Conservation (phyloP, 768 basidiomycete species). For the Sporobolomyces pararoseus region DNA sequence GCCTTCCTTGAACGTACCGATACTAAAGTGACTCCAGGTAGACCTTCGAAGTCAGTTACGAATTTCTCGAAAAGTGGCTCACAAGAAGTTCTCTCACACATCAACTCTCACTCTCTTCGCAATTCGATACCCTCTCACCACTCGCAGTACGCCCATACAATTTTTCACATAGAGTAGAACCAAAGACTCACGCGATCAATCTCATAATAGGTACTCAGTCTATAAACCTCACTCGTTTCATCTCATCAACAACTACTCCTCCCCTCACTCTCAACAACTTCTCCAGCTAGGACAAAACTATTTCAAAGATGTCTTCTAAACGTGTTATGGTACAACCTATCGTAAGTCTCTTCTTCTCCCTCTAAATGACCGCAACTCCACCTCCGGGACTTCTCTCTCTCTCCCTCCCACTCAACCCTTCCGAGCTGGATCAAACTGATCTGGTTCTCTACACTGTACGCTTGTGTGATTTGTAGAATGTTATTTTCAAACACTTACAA, state of each 20-base stretch:
- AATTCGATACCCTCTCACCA: no score
- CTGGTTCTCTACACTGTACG: background rate
- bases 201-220: background rate
- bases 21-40: no score
- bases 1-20: no score
- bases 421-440: background rate
- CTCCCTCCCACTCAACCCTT: background rate
- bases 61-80: no score
- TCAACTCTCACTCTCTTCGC: no score
- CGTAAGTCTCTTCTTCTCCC: constrained; percentile 70
- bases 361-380: no score
- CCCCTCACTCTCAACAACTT: background rate
- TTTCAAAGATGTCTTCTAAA: constrained; percentile 47
- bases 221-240: no score
- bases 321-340: constrained; percentile 99
- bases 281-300: background rate
- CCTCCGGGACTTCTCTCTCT: background rate
- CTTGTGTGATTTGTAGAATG: constrained; percentile 60
- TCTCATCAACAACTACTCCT: background rate
- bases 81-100: no score
- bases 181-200: no score
- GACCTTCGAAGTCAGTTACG: no score
- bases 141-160: no score
- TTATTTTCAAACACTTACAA: constrained; percentile 96
- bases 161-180: no score